phyloP scores from a whole-genome alignment of 2,329 filamentous ascomycete genomes.

The Acrodontium crateriforme region DNA sequence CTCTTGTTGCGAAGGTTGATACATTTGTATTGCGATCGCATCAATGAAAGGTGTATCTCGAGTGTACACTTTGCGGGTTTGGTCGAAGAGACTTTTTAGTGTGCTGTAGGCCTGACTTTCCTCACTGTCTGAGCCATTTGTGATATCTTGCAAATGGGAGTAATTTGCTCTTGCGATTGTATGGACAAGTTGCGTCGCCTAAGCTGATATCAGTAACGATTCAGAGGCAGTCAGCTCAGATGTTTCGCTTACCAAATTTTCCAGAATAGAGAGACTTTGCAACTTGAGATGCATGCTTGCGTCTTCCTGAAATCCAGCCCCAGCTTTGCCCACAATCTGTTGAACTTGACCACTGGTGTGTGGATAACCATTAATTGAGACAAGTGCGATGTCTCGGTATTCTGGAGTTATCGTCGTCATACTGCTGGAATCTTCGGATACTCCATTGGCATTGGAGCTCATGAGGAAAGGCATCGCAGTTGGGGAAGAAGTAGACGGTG shows the following conservation, averaged over 20 bases:
- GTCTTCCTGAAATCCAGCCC: conserved; percentile 22
- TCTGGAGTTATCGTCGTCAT: no score
- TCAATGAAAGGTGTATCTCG: conserved; percentile 40
- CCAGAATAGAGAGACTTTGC: conserved; percentile 46
- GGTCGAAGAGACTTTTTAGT: conserved; percentile 48
- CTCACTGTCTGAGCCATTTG: conserved; percentile 26
- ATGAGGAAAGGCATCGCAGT: conserved; percentile 3
- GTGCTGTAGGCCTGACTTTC: conserved; percentile 47
- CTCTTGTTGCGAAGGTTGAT: conserved; percentile 36
- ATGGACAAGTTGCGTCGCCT: conserved; percentile 46
- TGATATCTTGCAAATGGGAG: conserved; percentile 42
- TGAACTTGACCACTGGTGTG: background rate
- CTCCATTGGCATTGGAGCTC: background rate
- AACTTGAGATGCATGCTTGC: conserved; percentile 37
- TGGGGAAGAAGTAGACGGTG: background rate
- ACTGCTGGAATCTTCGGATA: no score
- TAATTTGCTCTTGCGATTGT: conserved; percentile 44
- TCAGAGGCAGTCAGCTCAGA: background rate
- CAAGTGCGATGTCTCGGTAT: background rate
- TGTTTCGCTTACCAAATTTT: conserved; percentile 39
- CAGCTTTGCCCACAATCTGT: conserved; percentile 4
- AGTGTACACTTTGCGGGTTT: conserved; percentile 48
- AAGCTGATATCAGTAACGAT: conserved; percentile 3
- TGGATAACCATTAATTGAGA: background rate
- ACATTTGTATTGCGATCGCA: conserved; percentile 23